Conservation (phyloP, 2,329 filamentous ascomycete species). For the Bimuria novae-zelandiae region DNA sequence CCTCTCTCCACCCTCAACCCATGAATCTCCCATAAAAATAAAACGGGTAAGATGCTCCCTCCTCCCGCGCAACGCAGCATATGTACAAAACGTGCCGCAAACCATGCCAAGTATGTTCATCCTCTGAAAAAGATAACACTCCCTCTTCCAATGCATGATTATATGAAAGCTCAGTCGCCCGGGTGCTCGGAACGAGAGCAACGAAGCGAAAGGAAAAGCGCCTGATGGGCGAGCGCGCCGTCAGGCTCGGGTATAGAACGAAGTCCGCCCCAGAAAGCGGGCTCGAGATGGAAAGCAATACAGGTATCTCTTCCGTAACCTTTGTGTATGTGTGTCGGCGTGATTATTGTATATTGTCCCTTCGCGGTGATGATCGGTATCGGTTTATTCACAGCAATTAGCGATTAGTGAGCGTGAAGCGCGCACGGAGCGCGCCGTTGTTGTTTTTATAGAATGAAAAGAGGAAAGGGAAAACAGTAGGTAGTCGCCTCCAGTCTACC, state of each 20-base stretch:
- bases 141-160: constrained; percentile 1
- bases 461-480: too few relatives aligned
- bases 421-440: constrained; percentile 13
- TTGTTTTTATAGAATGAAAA: too few relatives aligned
- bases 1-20: too few relatives aligned
- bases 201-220: constrained; percentile 16
- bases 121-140: too few relatives aligned
- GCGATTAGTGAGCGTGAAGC: constrained; percentile 21
- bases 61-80: too few relatives aligned
- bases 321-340: constrained; percentile 10
- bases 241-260: constrained; percentile 26
- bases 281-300: constrained; percentile 8
- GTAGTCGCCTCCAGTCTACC: constrained; percentile 22
- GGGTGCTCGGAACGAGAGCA: constrained; percentile 7
- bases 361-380: constrained; percentile 7
- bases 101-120: background rate
- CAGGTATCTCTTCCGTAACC: background rate
- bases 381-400: constrained; percentile 9
- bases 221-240: too few relatives aligned
- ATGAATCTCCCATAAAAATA: too few relatives aligned
- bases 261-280: constrained; percentile 12
- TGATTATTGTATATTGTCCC: constrained; percentile 8
- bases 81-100: constrained; percentile 5
- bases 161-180: constrained; percentile 9
- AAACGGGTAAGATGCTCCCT: too few relatives aligned